phyloP scores from a whole-genome alignment of 2,329 filamentous ascomycete species.

The Canariomyces notabilis region DNA sequence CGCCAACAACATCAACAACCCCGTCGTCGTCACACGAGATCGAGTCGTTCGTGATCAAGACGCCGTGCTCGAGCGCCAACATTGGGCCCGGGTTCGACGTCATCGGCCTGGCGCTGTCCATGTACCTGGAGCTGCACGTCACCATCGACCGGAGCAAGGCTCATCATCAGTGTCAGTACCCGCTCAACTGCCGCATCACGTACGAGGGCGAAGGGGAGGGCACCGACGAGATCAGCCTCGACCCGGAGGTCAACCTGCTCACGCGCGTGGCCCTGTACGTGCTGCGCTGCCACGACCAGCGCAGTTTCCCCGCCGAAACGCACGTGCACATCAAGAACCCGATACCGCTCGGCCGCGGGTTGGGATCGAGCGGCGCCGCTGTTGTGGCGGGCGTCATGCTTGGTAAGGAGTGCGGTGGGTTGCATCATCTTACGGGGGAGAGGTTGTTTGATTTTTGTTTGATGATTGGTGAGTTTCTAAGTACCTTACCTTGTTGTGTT shows the following conservation, averaged over 20 bases:
- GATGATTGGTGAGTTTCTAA: conserved; percentile 69
- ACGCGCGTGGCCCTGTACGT: conserved; percentile 93
- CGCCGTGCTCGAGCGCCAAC: conserved; percentile 93
- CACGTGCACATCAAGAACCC: conserved; percentile 94
- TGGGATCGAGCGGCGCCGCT: conserved; percentile 93
- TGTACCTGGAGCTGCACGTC: conserved; percentile 87
- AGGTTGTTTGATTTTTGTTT: conserved; percentile 91
- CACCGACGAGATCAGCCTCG: conserved; percentile 68
- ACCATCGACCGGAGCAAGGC: conserved; percentile 59
- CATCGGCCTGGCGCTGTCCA: conserved; percentile 87
- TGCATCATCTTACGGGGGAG: conserved; percentile 68
- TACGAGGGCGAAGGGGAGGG: conserved; percentile 80
- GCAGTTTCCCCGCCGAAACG: conserved; percentile 77
- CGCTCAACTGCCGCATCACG: conserved; percentile 81
- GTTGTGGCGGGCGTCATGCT: conserved; percentile 94
- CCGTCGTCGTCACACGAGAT: conserved; percentile 5
- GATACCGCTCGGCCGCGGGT: conserved; percentile 84
- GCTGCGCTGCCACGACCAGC: conserved; percentile 82
- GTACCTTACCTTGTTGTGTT: not conserved
- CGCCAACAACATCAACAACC: not conserved
- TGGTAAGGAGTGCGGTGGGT: conserved; percentile 78
- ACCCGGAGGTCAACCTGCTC: conserved; percentile 85
- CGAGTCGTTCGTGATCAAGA: conserved; percentile 66
- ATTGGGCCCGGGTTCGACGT: conserved; percentile 98
- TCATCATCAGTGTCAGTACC: conserved; percentile 52